Percentiles rank a stretch among this genome's conserved stretches.
phyloP scores from a whole-genome alignment of 2,329 filamentous ascomycete species.

The Simplicillium aogashimaense region DNA sequence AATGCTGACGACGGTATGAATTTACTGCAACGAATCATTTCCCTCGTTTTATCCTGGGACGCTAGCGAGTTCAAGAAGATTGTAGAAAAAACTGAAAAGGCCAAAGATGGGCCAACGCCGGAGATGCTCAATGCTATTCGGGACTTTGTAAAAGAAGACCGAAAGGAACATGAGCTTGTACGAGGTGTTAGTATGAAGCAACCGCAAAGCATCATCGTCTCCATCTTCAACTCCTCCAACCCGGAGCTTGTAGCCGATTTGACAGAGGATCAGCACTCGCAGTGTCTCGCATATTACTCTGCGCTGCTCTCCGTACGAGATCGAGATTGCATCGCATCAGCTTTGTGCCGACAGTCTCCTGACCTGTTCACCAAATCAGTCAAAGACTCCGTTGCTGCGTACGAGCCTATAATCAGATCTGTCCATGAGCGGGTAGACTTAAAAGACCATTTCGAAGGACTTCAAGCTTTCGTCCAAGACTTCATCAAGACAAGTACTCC shows the following conservation, averaged over 20 bases:
- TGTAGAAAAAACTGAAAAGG: conserved; percentile 53
- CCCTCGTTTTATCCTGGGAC: conserved; percentile 64
- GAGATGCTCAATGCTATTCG: conserved; percentile 52
- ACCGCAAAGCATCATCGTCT: conserved; percentile 51
- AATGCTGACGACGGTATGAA: conserved; percentile 73
- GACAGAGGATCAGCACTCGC: conserved; percentile 49
- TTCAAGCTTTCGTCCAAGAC: conserved; percentile 60
- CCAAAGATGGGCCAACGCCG: conserved; percentile 46
- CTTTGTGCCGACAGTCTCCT: conserved; percentile 58
- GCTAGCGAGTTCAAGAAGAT: conserved; percentile 58
- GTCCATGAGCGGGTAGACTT: conserved; percentile 66
- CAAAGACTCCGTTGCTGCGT: conserved; percentile 54
- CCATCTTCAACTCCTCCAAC: conserved; percentile 50
- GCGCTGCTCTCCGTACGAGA: conserved; percentile 64
- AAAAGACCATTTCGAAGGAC: conserved; percentile 55
- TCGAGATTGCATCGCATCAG: conserved; percentile 57
- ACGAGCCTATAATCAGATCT: conserved; percentile 64
- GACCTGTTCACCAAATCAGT: conserved; percentile 64
- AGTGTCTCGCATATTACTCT: conserved; percentile 60
- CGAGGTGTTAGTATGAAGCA: conserved; percentile 43
- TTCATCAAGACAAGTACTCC: conserved; percentile 52
- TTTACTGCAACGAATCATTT: conserved; percentile 66
- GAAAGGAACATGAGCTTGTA: conserved; percentile 47
- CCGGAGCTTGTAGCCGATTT: conserved; percentile 35
- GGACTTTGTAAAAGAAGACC: conserved; percentile 40